Conservation (phyloP, 768 basidiomycete species). For the Lentinus brumalis region DNA sequence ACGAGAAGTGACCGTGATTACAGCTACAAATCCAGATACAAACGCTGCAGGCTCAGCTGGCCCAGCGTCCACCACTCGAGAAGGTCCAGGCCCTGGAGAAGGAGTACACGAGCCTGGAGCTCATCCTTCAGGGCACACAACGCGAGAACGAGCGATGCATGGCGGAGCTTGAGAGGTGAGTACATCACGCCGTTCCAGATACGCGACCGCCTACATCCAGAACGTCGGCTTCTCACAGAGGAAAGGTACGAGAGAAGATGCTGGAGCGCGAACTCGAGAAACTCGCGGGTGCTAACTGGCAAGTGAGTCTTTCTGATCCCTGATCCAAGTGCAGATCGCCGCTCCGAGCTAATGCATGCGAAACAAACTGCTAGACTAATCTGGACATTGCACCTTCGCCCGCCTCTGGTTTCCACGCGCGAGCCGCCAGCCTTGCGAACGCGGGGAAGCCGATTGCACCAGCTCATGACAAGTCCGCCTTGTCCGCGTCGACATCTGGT, state of each 20-base stretch:
- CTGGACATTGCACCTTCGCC: slow-evolving; percentile 42
- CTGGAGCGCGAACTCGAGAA: slow-evolving; percentile 73
- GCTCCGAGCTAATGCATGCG: not conserved
- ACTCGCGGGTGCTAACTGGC: slow-evolving; percentile 81
- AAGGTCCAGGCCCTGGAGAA: slow-evolving; percentile 64
- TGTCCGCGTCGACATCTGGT: slow-evolving; percentile 5
- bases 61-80: slow-evolving; percentile 69
- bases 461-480: too few species aligned
- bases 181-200: not conserved
- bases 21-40: slow-evolving; percentile 64
- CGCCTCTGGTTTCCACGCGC: slow-evolving; percentile 31
- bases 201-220: not conserved
- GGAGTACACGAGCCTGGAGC: slow-evolving; percentile 74
- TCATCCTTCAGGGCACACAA: slow-evolving; percentile 78
- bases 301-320: slow-evolving; percentile 49
- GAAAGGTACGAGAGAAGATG: slow-evolving; percentile 71
- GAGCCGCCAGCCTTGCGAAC: slow-evolving; percentile 26
- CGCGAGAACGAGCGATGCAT: slow-evolving; percentile 86
- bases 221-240: slow-evolving; percentile 35
- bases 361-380: slow-evolving; percentile 23
- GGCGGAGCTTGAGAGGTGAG: slow-evolving; percentile 73
- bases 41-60: slow-evolving; percentile 63
- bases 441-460: slow-evolving; percentile 8
- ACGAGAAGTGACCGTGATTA: not conserved
- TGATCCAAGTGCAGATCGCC: not conserved